These are phyloP conservation scores for Chloranthus sessilifolius DNA, from an alignment of 164 flowering plant genomes.

Conservation along the genomic window DNA sequence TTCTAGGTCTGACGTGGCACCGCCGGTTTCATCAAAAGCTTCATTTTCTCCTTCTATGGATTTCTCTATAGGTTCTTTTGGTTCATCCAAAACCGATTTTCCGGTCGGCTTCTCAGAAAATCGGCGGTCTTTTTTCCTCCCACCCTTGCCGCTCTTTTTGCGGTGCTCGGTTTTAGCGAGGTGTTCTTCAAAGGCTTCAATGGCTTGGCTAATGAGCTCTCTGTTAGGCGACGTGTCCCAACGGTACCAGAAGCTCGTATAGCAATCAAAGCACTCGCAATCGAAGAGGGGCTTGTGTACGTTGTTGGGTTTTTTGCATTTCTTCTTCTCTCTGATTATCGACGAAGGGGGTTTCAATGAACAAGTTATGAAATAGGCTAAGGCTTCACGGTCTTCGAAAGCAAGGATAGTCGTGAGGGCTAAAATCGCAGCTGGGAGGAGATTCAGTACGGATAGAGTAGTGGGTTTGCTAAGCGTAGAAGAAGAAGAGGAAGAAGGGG, in stretches of 20 bases:
- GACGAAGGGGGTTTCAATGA: slow-evolving; percentile 26
- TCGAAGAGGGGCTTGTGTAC: slow-evolving; percentile 35
- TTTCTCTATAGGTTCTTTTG: neutral
- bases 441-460: slow-evolving; percentile 37
- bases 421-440: slow-evolving; percentile 60
- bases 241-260: slow-evolving; percentile 62
- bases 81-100: no score
- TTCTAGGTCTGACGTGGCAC: neutral
- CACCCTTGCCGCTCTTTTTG: no score
- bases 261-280: slow-evolving; percentile 80
- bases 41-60: neutral
- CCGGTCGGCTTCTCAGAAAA: slow-evolving; percentile 7
- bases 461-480: no score
- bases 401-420: slow-evolving; percentile 40
- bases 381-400: slow-evolving; percentile 57
- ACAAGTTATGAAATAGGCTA: slow-evolving; percentile 65
- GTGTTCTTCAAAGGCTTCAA: slow-evolving; percentile 77
- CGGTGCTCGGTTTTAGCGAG: slow-evolving; percentile 20
- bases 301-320: slow-evolving; percentile 19
- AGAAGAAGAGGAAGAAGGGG: no score
- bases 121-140: neutral
- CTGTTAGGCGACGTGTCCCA: slow-evolving; percentile 82
- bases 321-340: slow-evolving; percentile 22
- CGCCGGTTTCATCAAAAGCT: neutral
- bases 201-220: slow-evolving; percentile 68